Percentiles rank a stretch among this genome's conserved stretches.
Evolutionary conservation across 441 rosid genomes (phyloP).

Genomic region (Metrosideros polymorpha): DNA sequence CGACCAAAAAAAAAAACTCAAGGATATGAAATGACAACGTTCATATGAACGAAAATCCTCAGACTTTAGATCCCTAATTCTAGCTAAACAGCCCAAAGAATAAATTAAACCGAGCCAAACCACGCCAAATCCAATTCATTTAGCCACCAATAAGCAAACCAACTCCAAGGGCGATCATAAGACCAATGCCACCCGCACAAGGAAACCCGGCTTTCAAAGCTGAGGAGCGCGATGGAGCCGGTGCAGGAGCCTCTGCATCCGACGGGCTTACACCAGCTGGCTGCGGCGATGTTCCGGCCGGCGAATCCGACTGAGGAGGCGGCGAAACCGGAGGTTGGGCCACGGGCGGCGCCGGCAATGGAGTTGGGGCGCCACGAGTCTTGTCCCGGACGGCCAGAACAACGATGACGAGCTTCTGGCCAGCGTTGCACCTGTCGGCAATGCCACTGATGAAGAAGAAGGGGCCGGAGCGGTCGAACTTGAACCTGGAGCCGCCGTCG

Average conservation of each 20-base stretch:
- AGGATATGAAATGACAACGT: neutral
- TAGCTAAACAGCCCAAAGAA: neutral
- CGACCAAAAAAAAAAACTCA: too few relatives aligned
- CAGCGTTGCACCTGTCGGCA: slow-evolving; percentile 45
- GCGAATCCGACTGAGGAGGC: neutral
- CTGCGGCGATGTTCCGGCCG: neutral
- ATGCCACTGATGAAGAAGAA: slow-evolving; percentile 66
- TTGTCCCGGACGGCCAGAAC: slow-evolving; percentile 51
- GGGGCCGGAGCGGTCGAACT: slow-evolving; percentile 54
- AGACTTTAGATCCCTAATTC: neutral
- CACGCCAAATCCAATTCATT: neutral
- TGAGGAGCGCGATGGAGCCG: neutral
- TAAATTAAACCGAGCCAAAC: neutral
- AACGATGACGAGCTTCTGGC: slow-evolving; percentile 44
- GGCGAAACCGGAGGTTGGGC: neutral
- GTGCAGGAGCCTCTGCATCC: neutral
- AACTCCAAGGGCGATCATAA: neutral
- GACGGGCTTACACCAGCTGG: neutral
- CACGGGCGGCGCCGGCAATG: neutral
- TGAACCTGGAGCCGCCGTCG: slow-evolving; percentile 52
- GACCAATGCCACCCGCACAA: neutral
- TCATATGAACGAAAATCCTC: neutral
- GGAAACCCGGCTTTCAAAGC: neutral
- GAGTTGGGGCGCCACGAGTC: neutral
- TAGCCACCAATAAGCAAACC: neutral